Conservation (phyloP, 2,329 filamentous ascomycete species). For the Alternaria brassicae region DNA sequence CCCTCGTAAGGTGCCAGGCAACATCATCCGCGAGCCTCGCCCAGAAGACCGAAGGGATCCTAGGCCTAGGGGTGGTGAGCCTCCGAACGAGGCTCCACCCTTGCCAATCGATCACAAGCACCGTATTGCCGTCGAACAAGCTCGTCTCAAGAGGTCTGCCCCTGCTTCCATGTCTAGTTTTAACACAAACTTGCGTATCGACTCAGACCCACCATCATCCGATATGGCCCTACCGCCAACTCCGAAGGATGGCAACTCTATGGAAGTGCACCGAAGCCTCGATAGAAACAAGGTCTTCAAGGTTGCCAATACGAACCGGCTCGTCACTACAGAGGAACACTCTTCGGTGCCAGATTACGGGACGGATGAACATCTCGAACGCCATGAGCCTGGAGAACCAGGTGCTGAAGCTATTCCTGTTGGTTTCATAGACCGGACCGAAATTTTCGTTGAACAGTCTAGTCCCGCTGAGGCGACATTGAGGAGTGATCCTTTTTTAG, state of each 20-base stretch:
- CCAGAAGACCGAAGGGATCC: not conserved
- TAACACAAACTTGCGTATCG: conserved; percentile 44
- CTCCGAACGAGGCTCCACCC: conserved; percentile 29
- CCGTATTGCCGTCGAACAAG: conserved; percentile 29
- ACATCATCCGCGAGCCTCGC: not conserved
- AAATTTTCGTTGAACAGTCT: conserved; percentile 52
- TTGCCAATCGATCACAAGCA: conserved; percentile 32
- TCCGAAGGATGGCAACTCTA: conserved; percentile 48
- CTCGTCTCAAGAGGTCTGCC: conserved; percentile 28
- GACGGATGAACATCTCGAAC: conserved; percentile 49
- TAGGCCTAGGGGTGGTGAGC: conserved; percentile 2
- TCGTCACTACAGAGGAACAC: conserved; percentile 30
- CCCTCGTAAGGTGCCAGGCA: conserved; percentile 8
- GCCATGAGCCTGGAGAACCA: conserved; percentile 20
- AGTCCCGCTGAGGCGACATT: conserved; percentile 16
- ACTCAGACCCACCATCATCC: conserved; percentile 53
- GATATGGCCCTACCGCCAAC: conserved; percentile 55
- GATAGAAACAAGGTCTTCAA: conserved; percentile 33
- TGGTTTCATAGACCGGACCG: conserved; percentile 53
- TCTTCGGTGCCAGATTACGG: conserved; percentile 44
- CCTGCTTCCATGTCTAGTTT: conserved; percentile 42
- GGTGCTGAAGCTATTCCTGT: conserved; percentile 35
- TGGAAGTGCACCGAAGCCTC: conserved; percentile 41
- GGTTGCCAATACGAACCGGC: conserved; percentile 36
- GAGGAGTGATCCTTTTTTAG: conserved; percentile 15